Evolutionary conservation across 768 basidiomycete species (phyloP).

Genomic region (Neoboletus brunneissimus): DNA sequence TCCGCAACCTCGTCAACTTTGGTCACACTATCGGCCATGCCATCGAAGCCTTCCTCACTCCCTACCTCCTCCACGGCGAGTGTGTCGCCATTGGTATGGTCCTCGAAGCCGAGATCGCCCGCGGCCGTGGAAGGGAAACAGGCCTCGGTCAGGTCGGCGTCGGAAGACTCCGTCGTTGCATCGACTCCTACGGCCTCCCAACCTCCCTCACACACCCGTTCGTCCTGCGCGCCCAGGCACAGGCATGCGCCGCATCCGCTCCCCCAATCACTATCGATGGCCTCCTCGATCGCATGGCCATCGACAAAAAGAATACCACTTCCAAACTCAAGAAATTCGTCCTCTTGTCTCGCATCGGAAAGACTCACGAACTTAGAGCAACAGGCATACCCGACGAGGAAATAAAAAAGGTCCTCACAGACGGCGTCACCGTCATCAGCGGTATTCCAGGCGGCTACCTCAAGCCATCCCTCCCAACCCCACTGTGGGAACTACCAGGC

Average conservation of each 20-base stretch:
- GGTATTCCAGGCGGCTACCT: slow-evolving; percentile 46
- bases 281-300: slow-evolving; percentile 88
- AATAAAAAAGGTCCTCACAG: slow-evolving; percentile 78
- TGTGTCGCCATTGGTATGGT: slow-evolving; percentile 96
- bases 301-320: slow-evolving; percentile 98
- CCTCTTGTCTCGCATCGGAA: slow-evolving; percentile 85
- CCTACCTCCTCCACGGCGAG: slow-evolving; percentile 92
- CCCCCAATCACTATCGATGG: slow-evolving; percentile 58
- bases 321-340: slow-evolving; percentile 86
- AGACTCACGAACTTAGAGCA: slow-evolving; percentile 88
- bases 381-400: slow-evolving; percentile 78
- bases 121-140: slow-evolving; percentile 61
- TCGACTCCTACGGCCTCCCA: slow-evolving; percentile 91
- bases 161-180: slow-evolving; percentile 80
- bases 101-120: slow-evolving; percentile 90
- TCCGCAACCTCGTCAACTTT: slow-evolving; percentile 98
- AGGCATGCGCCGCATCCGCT: slow-evolving; percentile 19
- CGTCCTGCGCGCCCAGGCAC: slow-evolving; percentile 40
- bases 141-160: slow-evolving; percentile 89
- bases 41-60: slow-evolving; percentile 94
- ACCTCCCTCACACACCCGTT: slow-evolving; percentile 75
- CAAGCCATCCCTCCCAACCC: slow-evolving; percentile 47
- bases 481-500: slow-evolving; percentile 23
- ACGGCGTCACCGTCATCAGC: slow-evolving; percentile 73
- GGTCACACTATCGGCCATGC: slow-evolving; percentile 99